Conservation (phyloP, 768 basidiomycete species). For the Scleroderma bovista region DNA sequence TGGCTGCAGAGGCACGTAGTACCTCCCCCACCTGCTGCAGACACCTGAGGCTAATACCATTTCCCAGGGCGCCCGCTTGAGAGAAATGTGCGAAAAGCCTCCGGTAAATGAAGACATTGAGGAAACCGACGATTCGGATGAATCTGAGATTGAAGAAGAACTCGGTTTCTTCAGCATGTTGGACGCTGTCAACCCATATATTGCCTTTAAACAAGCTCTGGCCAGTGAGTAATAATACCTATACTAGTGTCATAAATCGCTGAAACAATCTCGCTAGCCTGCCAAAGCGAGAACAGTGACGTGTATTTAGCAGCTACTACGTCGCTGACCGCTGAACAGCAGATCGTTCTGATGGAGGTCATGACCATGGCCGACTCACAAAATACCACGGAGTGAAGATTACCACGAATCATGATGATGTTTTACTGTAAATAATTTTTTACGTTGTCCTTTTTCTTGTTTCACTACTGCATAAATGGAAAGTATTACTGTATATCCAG, state of each 20-base stretch:
- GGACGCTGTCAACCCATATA: slow-evolving; percentile 74
- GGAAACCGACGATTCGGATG: slow-evolving; percentile 39
- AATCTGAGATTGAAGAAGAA: slow-evolving; percentile 72
- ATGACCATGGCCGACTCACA: slow-evolving; percentile 61
- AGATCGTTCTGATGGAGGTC: slow-evolving; percentile 79
- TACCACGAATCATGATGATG: not conserved
- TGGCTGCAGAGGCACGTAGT: slow-evolving; percentile 66
- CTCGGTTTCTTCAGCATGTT: slow-evolving; percentile 82
- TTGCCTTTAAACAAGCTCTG: slow-evolving; percentile 71
- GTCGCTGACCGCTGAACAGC: slow-evolving; percentile 64
- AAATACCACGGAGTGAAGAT: slow-evolving; percentile 7
- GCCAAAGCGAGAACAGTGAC: slow-evolving; percentile 67
- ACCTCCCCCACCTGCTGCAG: not conserved
- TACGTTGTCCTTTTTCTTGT: not conserved
- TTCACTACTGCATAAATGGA: not conserved
- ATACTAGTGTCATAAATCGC: not conserved
- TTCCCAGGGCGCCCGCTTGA: slow-evolving; percentile 63
- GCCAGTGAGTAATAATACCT: slow-evolving; percentile 47
- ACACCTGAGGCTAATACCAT: not conserved
- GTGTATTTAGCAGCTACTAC: slow-evolving; percentile 72
- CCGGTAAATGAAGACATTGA: slow-evolving; percentile 25
- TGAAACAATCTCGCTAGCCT: slow-evolving; percentile 37
- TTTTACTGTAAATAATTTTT: not conserved
- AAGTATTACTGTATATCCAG: too few relatives aligned
- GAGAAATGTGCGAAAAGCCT: slow-evolving; percentile 50